Conservation (phyloP, 2,329 filamentous ascomycete genomes). For the Ophiostoma fasciatum region DNA sequence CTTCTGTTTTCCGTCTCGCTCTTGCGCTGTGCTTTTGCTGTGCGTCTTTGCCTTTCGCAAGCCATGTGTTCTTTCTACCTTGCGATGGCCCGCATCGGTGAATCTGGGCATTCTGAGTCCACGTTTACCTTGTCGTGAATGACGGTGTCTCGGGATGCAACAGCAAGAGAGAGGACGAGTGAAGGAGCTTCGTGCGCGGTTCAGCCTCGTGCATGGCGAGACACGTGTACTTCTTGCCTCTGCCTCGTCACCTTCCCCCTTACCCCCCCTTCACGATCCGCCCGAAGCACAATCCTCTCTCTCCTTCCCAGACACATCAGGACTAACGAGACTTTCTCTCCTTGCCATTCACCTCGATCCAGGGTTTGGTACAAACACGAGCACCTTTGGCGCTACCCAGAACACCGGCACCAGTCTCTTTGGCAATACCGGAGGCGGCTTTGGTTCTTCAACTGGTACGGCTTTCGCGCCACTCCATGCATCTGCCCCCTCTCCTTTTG, state of each 20-base stretch:
- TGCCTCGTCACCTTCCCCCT: not conserved
- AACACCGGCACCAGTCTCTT: conserved; percentile 30
- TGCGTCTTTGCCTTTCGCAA: not conserved
- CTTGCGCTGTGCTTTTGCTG: not conserved
- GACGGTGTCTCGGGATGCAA: too few species aligned
- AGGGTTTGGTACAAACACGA: conserved; percentile 23
- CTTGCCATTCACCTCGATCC: conserved; percentile 3
- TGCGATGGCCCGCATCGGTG: too few species aligned
- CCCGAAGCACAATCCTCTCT: too few species aligned
- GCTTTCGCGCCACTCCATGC: not conserved
- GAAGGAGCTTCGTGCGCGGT: too few species aligned
- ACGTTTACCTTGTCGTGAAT: too few species aligned
- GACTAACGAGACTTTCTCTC: conserved; percentile 11
- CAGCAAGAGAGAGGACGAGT: too few species aligned
- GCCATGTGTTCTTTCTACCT: too few species aligned
- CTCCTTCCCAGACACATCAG: conserved; percentile 8
- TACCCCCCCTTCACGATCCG: too few species aligned
- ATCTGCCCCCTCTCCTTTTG: not conserved
- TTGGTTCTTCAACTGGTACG: conserved; percentile 13
- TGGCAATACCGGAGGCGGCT: conserved; percentile 18
- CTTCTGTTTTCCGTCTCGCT: not conserved
- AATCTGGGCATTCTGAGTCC: too few species aligned
- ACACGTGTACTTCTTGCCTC: not conserved
- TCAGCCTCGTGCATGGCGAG: too few species aligned
- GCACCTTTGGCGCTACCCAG: conserved; percentile 25